A percentile compares a stretch with the other conserved stretches of the same genome.
Evolutionary conservation across 305 asterid genomes (phyloP).

Genomic region (Coffea humblotiana): DNA sequence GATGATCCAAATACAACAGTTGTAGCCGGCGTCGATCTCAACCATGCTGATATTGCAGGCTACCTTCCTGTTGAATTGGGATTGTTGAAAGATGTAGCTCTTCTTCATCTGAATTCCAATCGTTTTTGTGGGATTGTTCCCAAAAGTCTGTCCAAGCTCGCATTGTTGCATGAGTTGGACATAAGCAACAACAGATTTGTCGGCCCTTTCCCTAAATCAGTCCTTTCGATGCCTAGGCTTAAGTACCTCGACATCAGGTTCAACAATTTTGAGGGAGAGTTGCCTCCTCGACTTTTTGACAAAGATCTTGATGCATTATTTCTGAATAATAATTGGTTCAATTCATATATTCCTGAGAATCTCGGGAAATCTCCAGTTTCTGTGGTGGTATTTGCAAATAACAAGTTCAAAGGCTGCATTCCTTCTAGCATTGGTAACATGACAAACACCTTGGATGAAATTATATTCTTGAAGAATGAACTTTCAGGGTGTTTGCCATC

Average conservation of each 20-base stretch:
- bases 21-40: constrained; percentile 85
- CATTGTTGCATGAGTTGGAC: constrained; percentile 54
- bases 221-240: constrained; percentile 44
- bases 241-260: constrained; percentile 62
- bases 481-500: constrained; percentile 69
- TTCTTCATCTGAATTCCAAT: constrained; percentile 68
- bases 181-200: constrained; percentile 69
- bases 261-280: constrained; percentile 68
- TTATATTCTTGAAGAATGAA: constrained; percentile 35
- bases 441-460: constrained; percentile 63
- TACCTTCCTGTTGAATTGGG: constrained; percentile 60
- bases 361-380: constrained; percentile 69
- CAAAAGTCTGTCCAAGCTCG: constrained; percentile 38
- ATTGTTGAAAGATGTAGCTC: constrained; percentile 46
- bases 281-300: constrained; percentile 50
- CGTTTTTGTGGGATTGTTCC: constrained; percentile 72
- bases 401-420: constrained; percentile 62
- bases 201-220: constrained; percentile 53
- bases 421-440: constrained; percentile 65
- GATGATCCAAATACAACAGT: constrained; percentile 49
- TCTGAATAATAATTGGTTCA: constrained; percentile 58
- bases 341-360: constrained; percentile 54
- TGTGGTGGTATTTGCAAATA: constrained; percentile 59
- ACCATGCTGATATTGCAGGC: constrained; percentile 71
- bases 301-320: constrained; percentile 64